Conservation (phyloP, 2,329 filamentous ascomycete species). For the Colletotrichum ledebouriae region DNA sequence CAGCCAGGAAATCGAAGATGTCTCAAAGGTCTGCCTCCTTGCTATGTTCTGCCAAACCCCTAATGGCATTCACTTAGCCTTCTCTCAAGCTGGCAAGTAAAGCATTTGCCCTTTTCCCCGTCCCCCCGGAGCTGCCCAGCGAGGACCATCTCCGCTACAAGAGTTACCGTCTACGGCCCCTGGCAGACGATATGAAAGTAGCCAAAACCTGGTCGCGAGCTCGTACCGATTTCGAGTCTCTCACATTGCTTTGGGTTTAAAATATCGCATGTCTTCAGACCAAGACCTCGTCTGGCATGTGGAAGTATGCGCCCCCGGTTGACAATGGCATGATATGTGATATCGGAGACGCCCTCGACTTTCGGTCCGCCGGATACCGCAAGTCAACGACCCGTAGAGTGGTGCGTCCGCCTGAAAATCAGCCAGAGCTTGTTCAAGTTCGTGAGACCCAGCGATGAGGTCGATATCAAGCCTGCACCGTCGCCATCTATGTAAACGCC, state of each 20-base stretch:
- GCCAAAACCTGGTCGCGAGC: too few species aligned
- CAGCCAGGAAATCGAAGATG: slow-evolving; percentile 63
- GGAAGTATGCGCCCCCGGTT: too few species aligned
- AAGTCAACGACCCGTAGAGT: slow-evolving; percentile 54
- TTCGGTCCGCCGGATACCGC: slow-evolving; percentile 49
- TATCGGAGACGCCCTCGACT: too few species aligned
- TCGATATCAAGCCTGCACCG: slow-evolving; percentile 48
- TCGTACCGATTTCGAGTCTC: too few species aligned
- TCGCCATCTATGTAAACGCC: slow-evolving; percentile 39
- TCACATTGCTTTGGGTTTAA: too few species aligned
- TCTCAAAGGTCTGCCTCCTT: slow-evolving; percentile 58
- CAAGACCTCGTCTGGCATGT: too few species aligned
- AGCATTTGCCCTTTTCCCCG: slow-evolving; percentile 50
- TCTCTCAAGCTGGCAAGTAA: slow-evolving; percentile 49
- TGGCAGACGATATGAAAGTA: too few species aligned
- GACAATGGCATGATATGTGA: too few species aligned
- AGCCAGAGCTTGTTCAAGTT: slow-evolving; percentile 55
- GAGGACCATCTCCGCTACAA: slow-evolving; percentile 69
- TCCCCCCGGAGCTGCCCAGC: slow-evolving; percentile 67
- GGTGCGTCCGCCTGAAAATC: slow-evolving; percentile 52
- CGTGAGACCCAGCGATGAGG: slow-evolving; percentile 51
- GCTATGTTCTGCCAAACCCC: slow-evolving; percentile 50
- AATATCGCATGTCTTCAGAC: too few species aligned
- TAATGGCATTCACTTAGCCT: slow-evolving; percentile 48
- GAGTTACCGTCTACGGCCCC: too few species aligned